Evolutionary conservation across 2,329 filamentous ascomycete species (phyloP).

Genomic region (Parafenestella ontariensis): DNA sequence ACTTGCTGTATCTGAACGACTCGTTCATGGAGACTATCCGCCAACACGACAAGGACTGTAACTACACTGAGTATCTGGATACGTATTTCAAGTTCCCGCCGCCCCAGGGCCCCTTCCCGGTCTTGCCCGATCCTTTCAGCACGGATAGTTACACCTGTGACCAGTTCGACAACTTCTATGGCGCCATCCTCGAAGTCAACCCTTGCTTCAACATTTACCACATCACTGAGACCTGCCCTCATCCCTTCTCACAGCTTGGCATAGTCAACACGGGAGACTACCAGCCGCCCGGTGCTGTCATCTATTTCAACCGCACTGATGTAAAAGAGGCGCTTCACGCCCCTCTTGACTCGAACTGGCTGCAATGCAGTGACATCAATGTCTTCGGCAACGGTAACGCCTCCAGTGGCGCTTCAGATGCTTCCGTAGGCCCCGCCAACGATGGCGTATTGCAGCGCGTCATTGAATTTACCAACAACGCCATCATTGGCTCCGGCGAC

Average conservation of each 20-base stretch:
- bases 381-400: constrained; percentile 51
- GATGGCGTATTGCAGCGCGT: constrained; percentile 55
- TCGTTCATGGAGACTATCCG: constrained; percentile 49
- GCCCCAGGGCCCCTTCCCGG: constrained; percentile 40
- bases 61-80: constrained; percentile 29
- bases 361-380: constrained; percentile 50
- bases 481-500: constrained; percentile 57
- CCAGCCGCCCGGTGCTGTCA: constrained; percentile 45
- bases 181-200: constrained; percentile 52
- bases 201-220: constrained; percentile 61
- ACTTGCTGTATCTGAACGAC: constrained; percentile 53
- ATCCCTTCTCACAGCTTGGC: constrained; percentile 47
- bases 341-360: constrained; percentile 51
- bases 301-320: constrained; percentile 62
- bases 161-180: constrained; percentile 50
- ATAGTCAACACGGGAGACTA: constrained; percentile 51
- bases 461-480: constrained; percentile 61
- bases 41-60: constrained; percentile 37
- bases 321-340: constrained; percentile 60
- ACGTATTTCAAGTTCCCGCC: constrained; percentile 53
- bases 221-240: constrained; percentile 56
- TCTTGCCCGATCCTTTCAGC: constrained; percentile 30
- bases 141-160: constrained; percentile 46
- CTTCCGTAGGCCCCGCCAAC: constrained; percentile 48
- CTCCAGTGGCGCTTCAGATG: constrained; percentile 37